Evolutionary conservation across 2,329 filamentous ascomycete species (phyloP), one percentile per base, ranked within the genome.

Genomic region (Diplodia mutila): DNA sequence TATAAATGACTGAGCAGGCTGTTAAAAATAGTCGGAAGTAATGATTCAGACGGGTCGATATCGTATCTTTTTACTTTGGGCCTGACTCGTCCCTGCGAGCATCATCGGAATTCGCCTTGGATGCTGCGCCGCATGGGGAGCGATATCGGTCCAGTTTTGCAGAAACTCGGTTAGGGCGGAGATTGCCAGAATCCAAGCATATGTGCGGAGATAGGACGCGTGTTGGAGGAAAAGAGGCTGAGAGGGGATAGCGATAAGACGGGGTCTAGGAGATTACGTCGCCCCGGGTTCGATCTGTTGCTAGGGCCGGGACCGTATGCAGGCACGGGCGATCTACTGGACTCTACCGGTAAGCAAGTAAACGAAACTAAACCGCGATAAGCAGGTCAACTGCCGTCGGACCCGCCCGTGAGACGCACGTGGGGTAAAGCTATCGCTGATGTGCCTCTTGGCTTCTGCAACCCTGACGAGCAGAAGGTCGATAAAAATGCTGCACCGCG

Each of bases 291-390:
- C 21, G 54, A 59, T 59, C 34, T 59, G 25, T 16, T 12, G 39
- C 14, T 29, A n/a, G 9, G 18, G 16, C 39, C 57, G 57, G 39
- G 39, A 42, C 11, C 34, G 27, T 25, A 63, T 63, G 59, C 42
- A 63, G 59, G 59, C 42, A 63, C 59, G 46, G 59, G 59, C 59
- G 59, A 63, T 63, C 59, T 51, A 29, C 18, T 51, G 57, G 57
- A 16, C 39, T 49, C 25, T 32, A 37, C n/a, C n/a, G n/a, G n/a
- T n/a, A n/a, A n/a, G n/a, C n/a, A n/a, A n/a, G 27, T 11, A 61
- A 61, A 48, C 57, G 14, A 29, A n/a, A 25, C 59, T 63, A 63
- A 12, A n/a, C 59, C 42, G 25, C 59, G 59, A 63, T 63, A 49
- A 51, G 59, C 59, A 63, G 59, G 59, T 63, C 23, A 51, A 63